phyloP scores from a whole-genome alignment of 1,139 yeast genomes.

The Sugiyamaella japonica region DNA sequence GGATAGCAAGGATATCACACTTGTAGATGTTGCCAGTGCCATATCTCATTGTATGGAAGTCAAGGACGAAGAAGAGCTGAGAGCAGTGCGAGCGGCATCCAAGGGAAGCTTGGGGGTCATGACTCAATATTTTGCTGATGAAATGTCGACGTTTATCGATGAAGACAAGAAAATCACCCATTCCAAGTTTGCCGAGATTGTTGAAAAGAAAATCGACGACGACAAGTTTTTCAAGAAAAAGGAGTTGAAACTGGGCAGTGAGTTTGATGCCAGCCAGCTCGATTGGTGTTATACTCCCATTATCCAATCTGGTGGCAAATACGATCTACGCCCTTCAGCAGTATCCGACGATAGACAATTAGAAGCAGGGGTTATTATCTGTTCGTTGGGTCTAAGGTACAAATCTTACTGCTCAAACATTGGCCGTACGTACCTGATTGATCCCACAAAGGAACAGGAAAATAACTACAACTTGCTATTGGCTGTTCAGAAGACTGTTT shows the following conservation, averaged over 20 bases:
- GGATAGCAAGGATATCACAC: conserved; percentile 40
- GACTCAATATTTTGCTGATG: conserved; percentile 75
- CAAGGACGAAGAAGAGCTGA: conserved; percentile 79
- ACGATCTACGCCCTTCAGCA: conserved; percentile 84
- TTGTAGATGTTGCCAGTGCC: conserved; percentile 58
- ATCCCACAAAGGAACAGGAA: conserved; percentile 81
- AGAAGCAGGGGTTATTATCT: conserved; percentile 75
- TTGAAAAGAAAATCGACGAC: conserved; percentile 82
- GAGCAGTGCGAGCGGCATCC: conserved; percentile 66
- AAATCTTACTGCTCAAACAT: conserved; percentile 87
- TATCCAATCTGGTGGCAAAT: conserved; percentile 84
- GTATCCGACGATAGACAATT: conserved; percentile 66
- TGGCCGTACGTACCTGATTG: conserved; percentile 85
- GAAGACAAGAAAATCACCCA: conserved; percentile 80
- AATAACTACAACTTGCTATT: conserved; percentile 75
- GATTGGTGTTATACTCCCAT: conserved; percentile 97
- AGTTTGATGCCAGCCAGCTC: conserved; percentile 71
- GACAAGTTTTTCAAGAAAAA: conserved; percentile 59
- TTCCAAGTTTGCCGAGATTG: conserved; percentile 66
- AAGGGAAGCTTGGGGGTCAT: conserved; percentile 78
- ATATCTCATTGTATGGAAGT: conserved; percentile 63
- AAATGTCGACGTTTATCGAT: conserved; percentile 84
- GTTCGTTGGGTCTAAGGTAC: conserved; percentile 85
- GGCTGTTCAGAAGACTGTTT: conserved; percentile 56
- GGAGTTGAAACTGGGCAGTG: conserved; percentile 57